Evolutionary conservation across 768 basidiomycete species (phyloP), one percentile per base, ranked within the genome.

Genomic region (Collybia sp.): DNA sequence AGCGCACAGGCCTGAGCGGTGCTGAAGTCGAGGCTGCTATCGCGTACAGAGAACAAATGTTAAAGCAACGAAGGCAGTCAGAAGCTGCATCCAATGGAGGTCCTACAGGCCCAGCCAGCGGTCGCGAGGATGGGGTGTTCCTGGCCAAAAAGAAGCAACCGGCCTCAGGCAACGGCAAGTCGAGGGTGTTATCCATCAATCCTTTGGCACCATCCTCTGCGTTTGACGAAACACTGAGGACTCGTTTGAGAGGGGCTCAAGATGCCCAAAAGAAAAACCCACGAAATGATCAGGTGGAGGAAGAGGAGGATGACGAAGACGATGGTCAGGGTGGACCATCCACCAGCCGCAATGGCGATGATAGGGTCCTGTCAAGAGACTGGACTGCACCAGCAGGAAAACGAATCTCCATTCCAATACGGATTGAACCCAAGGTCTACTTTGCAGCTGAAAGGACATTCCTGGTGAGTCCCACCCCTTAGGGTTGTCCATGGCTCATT

Each of bases 361-460:
- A 84, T 51, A 75, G 81, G 49, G 61, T 85, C 12, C 59, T 87
- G 40, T 78, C 75, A 43, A 72, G 84, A 45, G 77, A 80, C 48
- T 90, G 85, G 83, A 70, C 62, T 18, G 95, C 94, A 1, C 88
- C 90, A 0, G 67, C 75, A 35, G 94, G 94, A 10, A 97, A 97
- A 72, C 76, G 78, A 53, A 94, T 99, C 47, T 81, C 93, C 0
- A 82, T 98, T 2, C 93, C 95, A 18, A 87, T 99, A n/a, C 80
- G 96, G 44, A 80, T 99, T 40, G 96, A 99, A 64, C 96, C 96
- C 20, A 99, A 99, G 68, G 93, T 96, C 3, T 95, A 94, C 60
- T 99, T 97, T 62, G 96, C 96, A 5, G 84, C 86, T 32, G 94
- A 97, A 65, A 76, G 95, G 50, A 98, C 94, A 12, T 95, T 93